Percentiles rank a stretch among this genome's conserved stretches.
These are phyloP conservation scores for Leccinum subtestaceum DNA, from an alignment of 768 basidiomycete genomes.

Conservation along the genomic window DNA sequence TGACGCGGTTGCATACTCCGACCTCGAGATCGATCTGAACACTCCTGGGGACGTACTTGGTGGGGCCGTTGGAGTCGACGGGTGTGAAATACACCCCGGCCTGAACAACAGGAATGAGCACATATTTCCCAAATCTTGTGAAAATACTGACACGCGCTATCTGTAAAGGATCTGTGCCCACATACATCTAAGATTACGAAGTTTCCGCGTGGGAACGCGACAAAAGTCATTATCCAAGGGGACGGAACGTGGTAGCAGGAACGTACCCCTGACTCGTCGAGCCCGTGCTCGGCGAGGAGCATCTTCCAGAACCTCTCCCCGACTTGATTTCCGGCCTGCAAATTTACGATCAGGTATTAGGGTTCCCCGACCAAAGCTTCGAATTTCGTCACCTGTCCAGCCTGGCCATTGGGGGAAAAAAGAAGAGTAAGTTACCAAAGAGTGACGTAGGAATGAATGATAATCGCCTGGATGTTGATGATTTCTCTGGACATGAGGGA, in stretches of 20 bases:
- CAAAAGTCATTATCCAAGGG: slow-evolving; percentile 15
- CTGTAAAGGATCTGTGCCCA: slow-evolving; percentile 71
- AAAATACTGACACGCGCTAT: slow-evolving; percentile 59
- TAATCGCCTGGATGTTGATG: slow-evolving; percentile 70
- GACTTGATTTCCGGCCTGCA: slow-evolving; percentile 70
- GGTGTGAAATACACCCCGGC: slow-evolving; percentile 83
- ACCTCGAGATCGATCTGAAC: slow-evolving; percentile 89
- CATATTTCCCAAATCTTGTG: neutral
- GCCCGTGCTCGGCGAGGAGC: slow-evolving; percentile 83
- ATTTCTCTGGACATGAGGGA: slow-evolving; percentile 66
- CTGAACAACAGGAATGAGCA: slow-evolving; percentile 34
- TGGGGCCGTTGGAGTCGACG: slow-evolving; percentile 46
- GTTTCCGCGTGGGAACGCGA: slow-evolving; percentile 9
- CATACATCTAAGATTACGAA: slow-evolving; percentile 49
- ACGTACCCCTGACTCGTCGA: slow-evolving; percentile 65
- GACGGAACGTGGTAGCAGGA: slow-evolving; percentile 7
- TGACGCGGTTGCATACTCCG: slow-evolving; percentile 76
- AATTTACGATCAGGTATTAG: slow-evolving; percentile 21
- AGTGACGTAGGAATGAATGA: neutral
- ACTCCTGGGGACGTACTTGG: slow-evolving; percentile 87
- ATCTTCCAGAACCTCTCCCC: slow-evolving; percentile 89
- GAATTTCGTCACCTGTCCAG: slow-evolving; percentile 55
- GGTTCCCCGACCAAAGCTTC: slow-evolving; percentile 1
- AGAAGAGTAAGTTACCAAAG: slow-evolving; percentile 7
- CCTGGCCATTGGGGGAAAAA: slow-evolving; percentile 37